phyloP scores from a whole-genome alignment of 2,329 filamentous ascomycete species.

The Fusarium hainanense region DNA sequence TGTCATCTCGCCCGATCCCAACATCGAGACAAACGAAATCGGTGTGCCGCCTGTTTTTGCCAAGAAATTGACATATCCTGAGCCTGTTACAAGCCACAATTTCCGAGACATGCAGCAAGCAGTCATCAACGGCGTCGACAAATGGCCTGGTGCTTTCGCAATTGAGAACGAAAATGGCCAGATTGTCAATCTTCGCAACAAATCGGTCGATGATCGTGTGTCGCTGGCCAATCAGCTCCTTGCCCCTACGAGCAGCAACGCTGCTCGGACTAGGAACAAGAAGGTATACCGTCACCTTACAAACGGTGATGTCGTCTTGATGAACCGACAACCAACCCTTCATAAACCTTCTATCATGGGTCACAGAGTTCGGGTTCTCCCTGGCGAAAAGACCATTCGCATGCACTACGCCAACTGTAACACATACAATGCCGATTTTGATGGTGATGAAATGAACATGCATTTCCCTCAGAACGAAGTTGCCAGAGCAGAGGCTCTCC shows the following conservation, averaged over 20 bases:
- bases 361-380: slow-evolving; percentile 89
- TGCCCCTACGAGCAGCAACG: slow-evolving; percentile 79
- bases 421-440: slow-evolving; percentile 99
- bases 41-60: slow-evolving; percentile 98
- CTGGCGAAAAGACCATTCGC: slow-evolving; percentile 95
- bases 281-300: slow-evolving; percentile 97
- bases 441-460: slow-evolving; percentile 99
- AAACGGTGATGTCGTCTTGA: slow-evolving; percentile 95
- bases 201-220: slow-evolving; percentile 86
- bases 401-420: slow-evolving; percentile 99
- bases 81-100: slow-evolving; percentile 97
- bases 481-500: slow-evolving; percentile 89
- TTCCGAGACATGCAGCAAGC: slow-evolving; percentile 95
- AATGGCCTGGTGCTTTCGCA: slow-evolving; percentile 92
- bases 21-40: slow-evolving; percentile 99
- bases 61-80: slow-evolving; percentile 93
- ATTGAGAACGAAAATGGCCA: slow-evolving; percentile 97
- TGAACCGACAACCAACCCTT: slow-evolving; percentile 98
- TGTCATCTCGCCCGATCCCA: slow-evolving; percentile 98
- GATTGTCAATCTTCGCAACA: slow-evolving; percentile 86
- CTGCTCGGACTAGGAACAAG: slow-evolving; percentile 85
- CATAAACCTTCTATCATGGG: slow-evolving; percentile 99
- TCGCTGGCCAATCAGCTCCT: slow-evolving; percentile 93
- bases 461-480: slow-evolving; percentile 98
- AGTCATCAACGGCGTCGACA: slow-evolving; percentile 92